Conservation (phyloP, 1,284 basidiomycete species). For the Cryptococcus sp. region DNA sequence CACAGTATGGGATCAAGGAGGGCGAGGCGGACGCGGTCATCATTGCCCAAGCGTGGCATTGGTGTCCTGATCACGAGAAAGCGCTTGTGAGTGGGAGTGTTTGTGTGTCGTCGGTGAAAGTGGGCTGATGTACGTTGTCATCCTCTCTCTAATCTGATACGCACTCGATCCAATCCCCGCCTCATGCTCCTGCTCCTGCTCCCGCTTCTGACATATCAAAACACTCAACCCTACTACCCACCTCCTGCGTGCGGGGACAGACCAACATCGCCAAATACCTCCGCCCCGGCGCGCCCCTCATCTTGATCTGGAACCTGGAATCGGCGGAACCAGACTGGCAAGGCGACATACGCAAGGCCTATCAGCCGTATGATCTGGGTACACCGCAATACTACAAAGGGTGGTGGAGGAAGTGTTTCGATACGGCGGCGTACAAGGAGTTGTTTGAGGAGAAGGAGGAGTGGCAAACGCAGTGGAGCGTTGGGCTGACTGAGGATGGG, state of each 20-base stretch:
- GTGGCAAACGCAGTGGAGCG: conserved; percentile 25
- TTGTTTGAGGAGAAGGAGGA: conserved; percentile 36
- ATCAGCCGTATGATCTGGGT: conserved; percentile 38
- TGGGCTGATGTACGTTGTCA: background rate
- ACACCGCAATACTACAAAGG: conserved; percentile 50
- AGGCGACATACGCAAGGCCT: conserved; percentile 27
- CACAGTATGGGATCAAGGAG: conserved; percentile 24
- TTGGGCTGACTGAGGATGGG: conserved; percentile 35
- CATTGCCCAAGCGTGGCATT: conserved; percentile 53
- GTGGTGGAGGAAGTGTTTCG: conserved; percentile 39
- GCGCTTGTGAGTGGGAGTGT: conserved; percentile 43
- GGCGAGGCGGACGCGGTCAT: conserved; percentile 48
- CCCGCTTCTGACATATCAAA: conserved; percentile 11
- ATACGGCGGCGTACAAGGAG: conserved; percentile 36
- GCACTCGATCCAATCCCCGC: too few relatives aligned
- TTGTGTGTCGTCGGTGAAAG: background rate
- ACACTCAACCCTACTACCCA: conserved; percentile 23
- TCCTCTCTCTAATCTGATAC: background rate
- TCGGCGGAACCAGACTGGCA: conserved; percentile 23
- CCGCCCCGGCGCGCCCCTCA: conserved; percentile 44
- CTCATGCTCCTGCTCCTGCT: too few relatives aligned
- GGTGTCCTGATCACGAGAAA: conserved; percentile 50
- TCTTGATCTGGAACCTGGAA: conserved; percentile 54
- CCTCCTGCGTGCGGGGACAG: too few relatives aligned
- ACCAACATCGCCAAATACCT: conserved; percentile 45